Conservation (phyloP, 495 filamentous ascomycete genomes). For the Cudoniella acicularis region DNA sequence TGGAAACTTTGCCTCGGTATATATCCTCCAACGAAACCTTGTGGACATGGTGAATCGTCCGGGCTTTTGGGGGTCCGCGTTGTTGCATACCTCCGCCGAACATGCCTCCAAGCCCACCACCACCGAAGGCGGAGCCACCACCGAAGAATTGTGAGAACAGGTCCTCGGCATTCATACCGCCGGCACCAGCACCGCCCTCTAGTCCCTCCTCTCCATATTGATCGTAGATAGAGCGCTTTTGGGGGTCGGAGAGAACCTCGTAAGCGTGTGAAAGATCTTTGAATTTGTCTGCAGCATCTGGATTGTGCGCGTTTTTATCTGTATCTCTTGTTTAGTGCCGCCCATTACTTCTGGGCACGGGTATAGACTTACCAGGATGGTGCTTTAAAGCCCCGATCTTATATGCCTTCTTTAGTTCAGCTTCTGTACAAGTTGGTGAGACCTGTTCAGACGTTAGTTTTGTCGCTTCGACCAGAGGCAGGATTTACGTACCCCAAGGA, state of each 20-base stretch:
- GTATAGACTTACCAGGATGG: slow-evolving; percentile 68
- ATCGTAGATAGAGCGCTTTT: slow-evolving; percentile 91
- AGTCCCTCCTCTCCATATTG: slow-evolving; percentile 96
- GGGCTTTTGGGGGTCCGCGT: slow-evolving; percentile 85
- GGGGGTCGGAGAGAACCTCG: slow-evolving; percentile 84
- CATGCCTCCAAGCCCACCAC: slow-evolving; percentile 77
- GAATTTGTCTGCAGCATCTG: slow-evolving; percentile 93
- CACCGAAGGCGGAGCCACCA: slow-evolving; percentile 56
- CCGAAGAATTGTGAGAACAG: slow-evolving; percentile 98
- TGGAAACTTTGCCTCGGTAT: slow-evolving; percentile 96
- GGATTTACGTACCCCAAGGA: slow-evolving; percentile 66
- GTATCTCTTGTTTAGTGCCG: background rate
- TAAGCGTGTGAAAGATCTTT: slow-evolving; percentile 95
- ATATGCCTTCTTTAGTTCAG: slow-evolving; percentile 86
- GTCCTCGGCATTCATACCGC: slow-evolving; percentile 94
- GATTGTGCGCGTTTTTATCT: slow-evolving; percentile 97
- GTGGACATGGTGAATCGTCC: slow-evolving; percentile 95
- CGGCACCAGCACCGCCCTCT: slow-evolving; percentile 73
- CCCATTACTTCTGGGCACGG: background rate
- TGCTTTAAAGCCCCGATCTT: slow-evolving; percentile 85
- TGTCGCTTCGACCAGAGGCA: background rate
- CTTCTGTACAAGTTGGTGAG: slow-evolving; percentile 63
- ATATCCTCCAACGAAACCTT: slow-evolving; percentile 97
- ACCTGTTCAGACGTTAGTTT: slow-evolving; percentile 54
- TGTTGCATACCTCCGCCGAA: slow-evolving; percentile 81